Base-by-base conservation (phyloP, 1,284 basidiomycete genomes). In the Apiotrichum gamsii region DNA sequence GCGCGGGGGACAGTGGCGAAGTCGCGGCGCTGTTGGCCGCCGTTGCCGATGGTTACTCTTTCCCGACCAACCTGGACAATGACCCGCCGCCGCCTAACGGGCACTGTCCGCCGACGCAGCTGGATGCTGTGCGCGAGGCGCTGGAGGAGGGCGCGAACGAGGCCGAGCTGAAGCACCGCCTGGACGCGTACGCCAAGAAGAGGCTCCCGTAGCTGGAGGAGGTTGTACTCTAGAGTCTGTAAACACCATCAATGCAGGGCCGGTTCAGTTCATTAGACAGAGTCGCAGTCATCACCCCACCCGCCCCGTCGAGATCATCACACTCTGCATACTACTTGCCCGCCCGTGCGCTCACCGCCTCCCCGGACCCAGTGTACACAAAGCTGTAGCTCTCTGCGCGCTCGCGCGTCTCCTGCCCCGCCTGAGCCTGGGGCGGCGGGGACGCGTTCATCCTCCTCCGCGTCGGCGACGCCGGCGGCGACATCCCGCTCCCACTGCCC, bases 51-150 rank as follows among this genome's bases (percentile, higher is more conserved):
- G 54, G 40, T 4, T 56, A 52, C 32, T 49, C 50, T 25, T 52
- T 56, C 40, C 54, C 54, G 3, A 52, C 54, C 18, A 56, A 56
- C 30, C 41, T 56, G 13, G 54, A 56, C 39, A 18, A n/a, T 8
- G 54, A 56, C 30, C 54, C 50, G 18, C 54, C 54, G 1, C 54
- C 54, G 4, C 20, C 41, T 4, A 31, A 35, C 29, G 54, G 50
- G 2, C 45, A 51, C 41, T 51, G 49, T 32, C 49, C 49, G 24
- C 44, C 45, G 1, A 47, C 44, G 3, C 40, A 43, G 37, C 25
- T 35, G 5, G 49, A 51, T 5, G 20, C 19, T 2, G 49, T 25
- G n/a, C 24, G 16, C 3, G 10, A 11, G n/a, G 31, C 32, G 10
- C 8, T 51, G 6, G 20, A 16, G 4, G 15, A 24, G 14, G 37